Evolutionary conservation across 306 rosid genomes (phyloP), one percentile per base, ranked within the genome.

Genomic region (Oxytropis ochrocephala): DNA sequence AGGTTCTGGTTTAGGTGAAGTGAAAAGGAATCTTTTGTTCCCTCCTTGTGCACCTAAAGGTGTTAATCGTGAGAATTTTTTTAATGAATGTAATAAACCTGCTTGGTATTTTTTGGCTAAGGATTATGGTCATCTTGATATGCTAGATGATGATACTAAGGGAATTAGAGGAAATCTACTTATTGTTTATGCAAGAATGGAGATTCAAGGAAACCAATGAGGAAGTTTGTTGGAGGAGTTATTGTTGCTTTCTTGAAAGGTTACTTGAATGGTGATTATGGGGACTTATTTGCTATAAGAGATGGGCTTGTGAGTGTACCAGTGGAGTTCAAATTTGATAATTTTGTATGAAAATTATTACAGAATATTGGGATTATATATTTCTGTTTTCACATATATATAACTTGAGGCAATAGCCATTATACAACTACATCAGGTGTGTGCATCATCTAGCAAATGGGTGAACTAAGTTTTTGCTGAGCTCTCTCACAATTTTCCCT

Each of bases 11-110:
- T 73, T 90, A 52, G 97, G 98, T 1, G 91, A 85, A 47, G 67
- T 85, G 18, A 79, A 55, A 59, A 85, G 76, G 62, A 82, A 84
- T 55, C 86, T 75, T 13, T 13, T 90, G 38, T 88, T 93, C 39
- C 94, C 96, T 3, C 86, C 94, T 27, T 88, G 97, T 75, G 97
- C 97, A 10, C 98, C 91, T 0, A 86, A 82, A 70, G 94, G 96
- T 29, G 85, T 93, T 1, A 93, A 85, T 84, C 94, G 90, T 81
- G 87, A 79, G 71, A 79, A 90, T 13, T 90, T 93, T 77, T 90
- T 78, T 17, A 69, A 24, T 0, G 98, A 93, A 51, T 90, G 97
- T 19, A 72, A 68, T 66, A 75, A 65, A 17, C 90, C 91, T 2
- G 83, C 89, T 60, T 82, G 80, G 77, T 71, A 90, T 47, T 86